A percentile compares a stretch with the other conserved stretches of the same genome.
These are phyloP conservation scores for Umbelopsis sp. DNA, from an alignment of 371 early-diverging fungal genomes.

Conservation along the genomic window DNA sequence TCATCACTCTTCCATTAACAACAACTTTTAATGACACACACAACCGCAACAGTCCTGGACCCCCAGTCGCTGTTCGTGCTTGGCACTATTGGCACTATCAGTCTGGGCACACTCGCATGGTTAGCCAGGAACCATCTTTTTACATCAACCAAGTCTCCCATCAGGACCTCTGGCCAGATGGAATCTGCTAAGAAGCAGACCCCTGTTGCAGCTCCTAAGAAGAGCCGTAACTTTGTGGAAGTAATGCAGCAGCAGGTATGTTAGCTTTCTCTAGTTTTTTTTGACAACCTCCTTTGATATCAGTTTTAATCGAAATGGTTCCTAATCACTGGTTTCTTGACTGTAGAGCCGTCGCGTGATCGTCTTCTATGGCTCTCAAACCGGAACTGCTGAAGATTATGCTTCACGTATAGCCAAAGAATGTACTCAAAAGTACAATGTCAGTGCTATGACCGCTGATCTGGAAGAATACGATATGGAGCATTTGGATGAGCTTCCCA, in stretches of 20 bases:
- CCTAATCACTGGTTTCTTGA: not conserved
- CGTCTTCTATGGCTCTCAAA: constrained; percentile 94
- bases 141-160: constrained; percentile 16
- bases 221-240: constrained; percentile 58
- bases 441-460: constrained; percentile 81
- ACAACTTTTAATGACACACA: not conserved
- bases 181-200: not conserved
- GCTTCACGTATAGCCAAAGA: constrained; percentile 88
- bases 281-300: not conserved
- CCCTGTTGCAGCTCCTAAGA: constrained; percentile 26
- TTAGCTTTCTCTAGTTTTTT: not conserved
- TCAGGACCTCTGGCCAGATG: not conserved
- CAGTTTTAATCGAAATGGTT: not conserved
- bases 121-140: constrained; percentile 30
- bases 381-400: constrained; percentile 96
- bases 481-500: constrained; percentile 70
- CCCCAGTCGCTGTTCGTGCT: constrained; percentile 19
- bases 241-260: constrained; percentile 57
- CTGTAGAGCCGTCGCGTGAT: constrained; percentile 68
- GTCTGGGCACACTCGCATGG: constrained; percentile 41
- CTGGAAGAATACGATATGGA: constrained; percentile 87
- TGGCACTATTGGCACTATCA: constrained; percentile 28
- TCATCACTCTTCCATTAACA: not conserved
- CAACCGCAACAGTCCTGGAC: constrained; percentile 14
- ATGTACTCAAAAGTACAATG: constrained; percentile 73